Conservation (phyloP, 192 early-diverging fungal genomes). For the Podila verticillata region DNA sequence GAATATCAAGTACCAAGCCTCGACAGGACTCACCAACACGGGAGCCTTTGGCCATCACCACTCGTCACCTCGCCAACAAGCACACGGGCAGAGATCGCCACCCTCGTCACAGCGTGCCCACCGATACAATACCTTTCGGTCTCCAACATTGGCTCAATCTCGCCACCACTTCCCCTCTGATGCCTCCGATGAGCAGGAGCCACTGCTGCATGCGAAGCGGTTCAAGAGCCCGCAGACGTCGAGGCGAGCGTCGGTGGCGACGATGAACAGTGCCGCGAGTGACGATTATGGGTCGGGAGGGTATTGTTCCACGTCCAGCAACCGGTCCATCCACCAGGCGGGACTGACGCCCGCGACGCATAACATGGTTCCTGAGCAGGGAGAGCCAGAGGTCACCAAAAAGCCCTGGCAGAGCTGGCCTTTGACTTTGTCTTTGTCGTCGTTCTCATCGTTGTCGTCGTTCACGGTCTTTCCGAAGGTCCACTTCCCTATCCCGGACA, state of each 20-base stretch:
- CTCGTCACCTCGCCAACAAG: slow-evolving; percentile 10
- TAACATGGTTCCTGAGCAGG: background rate
- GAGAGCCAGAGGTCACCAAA: background rate
- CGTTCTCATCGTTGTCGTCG: background rate
- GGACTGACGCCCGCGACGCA: background rate
- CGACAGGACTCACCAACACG: slow-evolving; percentile 36
- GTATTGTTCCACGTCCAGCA: slow-evolving; percentile 1
- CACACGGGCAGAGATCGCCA: background rate
- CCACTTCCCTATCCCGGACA: slow-evolving; percentile 48
- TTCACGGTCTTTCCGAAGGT: slow-evolving; percentile 20
- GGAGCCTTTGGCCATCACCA: slow-evolving; percentile 23
- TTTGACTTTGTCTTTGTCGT: background rate
- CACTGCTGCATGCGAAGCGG: background rate
- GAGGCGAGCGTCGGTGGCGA: background rate
- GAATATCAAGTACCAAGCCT: background rate
- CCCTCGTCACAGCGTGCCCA: background rate
- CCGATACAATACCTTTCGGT: slow-evolving; percentile 26
- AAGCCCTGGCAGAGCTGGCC: background rate
- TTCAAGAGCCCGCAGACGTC: background rate
- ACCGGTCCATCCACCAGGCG: background rate
- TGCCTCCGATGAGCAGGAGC: slow-evolving; percentile 15
- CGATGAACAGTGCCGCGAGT: background rate
- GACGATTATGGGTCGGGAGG: background rate
- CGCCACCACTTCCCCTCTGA: background rate
- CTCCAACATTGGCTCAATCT: background rate